These are phyloP conservation scores for Daldinia bambusicola DNA, from an alignment of 495 filamentous ascomycete species.

Conservation along the genomic window DNA sequence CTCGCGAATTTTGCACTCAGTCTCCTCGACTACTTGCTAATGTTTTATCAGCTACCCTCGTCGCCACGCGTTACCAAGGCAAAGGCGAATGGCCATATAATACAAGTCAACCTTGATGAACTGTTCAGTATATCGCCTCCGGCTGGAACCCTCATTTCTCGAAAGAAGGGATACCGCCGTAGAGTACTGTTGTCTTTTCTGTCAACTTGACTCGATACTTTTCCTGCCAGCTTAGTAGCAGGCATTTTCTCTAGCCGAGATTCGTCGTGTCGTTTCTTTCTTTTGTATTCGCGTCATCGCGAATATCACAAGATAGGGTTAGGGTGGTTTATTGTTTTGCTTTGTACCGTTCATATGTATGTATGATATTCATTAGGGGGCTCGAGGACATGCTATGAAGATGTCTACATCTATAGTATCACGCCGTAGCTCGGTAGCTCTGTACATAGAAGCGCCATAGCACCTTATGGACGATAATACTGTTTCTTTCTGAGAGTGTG, in stretches of 20 bases:
- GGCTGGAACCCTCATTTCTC: not conserved
- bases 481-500: not conserved
- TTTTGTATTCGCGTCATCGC: not conserved
- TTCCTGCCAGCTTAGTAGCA: not conserved
- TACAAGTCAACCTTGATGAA: not conserved
- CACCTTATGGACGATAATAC: not conserved
- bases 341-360: not conserved
- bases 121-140: not conserved
- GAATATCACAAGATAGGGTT: not conserved
- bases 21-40: not conserved
- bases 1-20: not conserved
- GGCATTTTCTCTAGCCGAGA: not conserved
- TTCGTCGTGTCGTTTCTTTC: not conserved
- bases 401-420: not conserved
- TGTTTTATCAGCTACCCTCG: not conserved
- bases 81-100: not conserved
- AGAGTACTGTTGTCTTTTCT: not conserved
- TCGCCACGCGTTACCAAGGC: not conserved
- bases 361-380: not conserved
- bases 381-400: not conserved
- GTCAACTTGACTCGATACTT: not conserved
- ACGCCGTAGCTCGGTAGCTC: not conserved
- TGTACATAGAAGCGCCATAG: not conserved
- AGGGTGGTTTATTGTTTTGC: not conserved
- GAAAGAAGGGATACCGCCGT: not conserved